Conservation (phyloP, 2,329 filamentous ascomycete species). For the Hypoxylon sp. region DNA sequence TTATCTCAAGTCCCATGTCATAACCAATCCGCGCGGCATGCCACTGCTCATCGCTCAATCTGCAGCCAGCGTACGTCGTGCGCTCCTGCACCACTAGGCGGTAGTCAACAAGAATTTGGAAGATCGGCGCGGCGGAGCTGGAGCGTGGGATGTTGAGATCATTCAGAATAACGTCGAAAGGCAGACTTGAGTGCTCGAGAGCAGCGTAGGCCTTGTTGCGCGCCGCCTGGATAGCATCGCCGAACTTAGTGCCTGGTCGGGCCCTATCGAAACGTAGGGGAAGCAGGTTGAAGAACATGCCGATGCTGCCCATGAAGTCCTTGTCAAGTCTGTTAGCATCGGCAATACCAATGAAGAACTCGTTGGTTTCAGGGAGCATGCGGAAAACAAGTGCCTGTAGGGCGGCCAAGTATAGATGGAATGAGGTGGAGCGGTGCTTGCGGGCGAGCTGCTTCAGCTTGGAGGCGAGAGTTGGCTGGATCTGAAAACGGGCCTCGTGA, state of each 20-base stretch:
- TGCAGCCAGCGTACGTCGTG: constrained; percentile 45
- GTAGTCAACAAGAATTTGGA: constrained; percentile 65
- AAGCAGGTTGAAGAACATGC: constrained; percentile 59
- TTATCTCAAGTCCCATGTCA: constrained; percentile 41
- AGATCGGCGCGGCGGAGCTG: constrained; percentile 59
- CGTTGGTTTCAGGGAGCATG: constrained; percentile 51
- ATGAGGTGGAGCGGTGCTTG: constrained; percentile 42
- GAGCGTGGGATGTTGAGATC: constrained; percentile 60
- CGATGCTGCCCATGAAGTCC: constrained; percentile 51
- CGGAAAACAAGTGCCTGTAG: constrained; percentile 44
- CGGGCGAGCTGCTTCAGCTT: too few species aligned
- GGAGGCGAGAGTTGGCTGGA: too few species aligned
- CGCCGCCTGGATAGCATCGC: constrained; percentile 7
- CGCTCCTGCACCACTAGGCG: constrained; percentile 53
- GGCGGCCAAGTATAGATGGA: constrained; percentile 57
- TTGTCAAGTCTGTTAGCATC: constrained; percentile 56
- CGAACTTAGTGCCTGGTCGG: constrained; percentile 14
- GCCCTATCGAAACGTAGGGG: constrained; percentile 50
- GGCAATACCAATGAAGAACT: constrained; percentile 60
- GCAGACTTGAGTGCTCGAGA: constrained; percentile 59
- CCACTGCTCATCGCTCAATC: constrained; percentile 35
- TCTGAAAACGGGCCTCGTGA: too few species aligned
- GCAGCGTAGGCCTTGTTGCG: constrained; percentile 44
- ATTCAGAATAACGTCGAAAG: constrained; percentile 62
- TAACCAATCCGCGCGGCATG: constrained; percentile 41